A percentile compares a stretch with the other conserved stretches of the same genome.
These are phyloP conservation scores for Epichloe gansuensis DNA, from an alignment of 2,329 filamentous ascomycete species.

Conservation along the genomic window DNA sequence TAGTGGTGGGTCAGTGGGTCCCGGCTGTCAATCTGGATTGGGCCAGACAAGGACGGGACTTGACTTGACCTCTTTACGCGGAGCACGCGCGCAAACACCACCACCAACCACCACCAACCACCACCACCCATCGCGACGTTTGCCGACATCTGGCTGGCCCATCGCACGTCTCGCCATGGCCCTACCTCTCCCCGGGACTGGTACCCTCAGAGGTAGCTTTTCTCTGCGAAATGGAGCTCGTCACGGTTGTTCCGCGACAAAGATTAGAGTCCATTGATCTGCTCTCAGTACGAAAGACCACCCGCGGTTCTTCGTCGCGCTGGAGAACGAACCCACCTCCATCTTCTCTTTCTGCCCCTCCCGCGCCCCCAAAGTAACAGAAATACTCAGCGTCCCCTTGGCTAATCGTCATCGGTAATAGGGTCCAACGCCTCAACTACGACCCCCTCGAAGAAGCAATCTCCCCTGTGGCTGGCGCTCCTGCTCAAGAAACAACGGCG, in stretches of 20 bases:
- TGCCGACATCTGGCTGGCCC: not conserved
- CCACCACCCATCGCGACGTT: not conserved
- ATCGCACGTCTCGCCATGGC: conserved; percentile 27
- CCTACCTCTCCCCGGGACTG: conserved; percentile 42
- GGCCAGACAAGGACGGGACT: too few species aligned
- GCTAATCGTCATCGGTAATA: conserved; percentile 22
- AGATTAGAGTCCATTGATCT: conserved; percentile 76
- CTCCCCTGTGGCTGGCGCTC: conserved; percentile 86
- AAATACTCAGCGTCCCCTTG: not conserved
- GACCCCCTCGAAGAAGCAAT: conserved; percentile 67
- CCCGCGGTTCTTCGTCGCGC: not conserved
- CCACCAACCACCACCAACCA: too few species aligned
- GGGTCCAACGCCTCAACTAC: conserved; percentile 66
- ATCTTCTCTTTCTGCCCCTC: not conserved
- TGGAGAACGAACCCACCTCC: not conserved
- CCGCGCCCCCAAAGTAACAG: not conserved
- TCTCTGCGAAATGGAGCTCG: conserved; percentile 92
- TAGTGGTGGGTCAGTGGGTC: too few species aligned
- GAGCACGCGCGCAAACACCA: not conserved
- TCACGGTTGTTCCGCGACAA: conserved; percentile 86
- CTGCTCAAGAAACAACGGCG: conserved; percentile 89
- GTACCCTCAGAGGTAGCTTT: conserved; percentile 85
- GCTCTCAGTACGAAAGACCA: conserved; percentile 55
- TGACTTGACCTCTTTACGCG: not conserved
- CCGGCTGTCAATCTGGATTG: too few species aligned